phyloP scores from a whole-genome alignment of 225 moss, liverwort and hornwort genomes.

The Rhytidiadelphus loreus region DNA sequence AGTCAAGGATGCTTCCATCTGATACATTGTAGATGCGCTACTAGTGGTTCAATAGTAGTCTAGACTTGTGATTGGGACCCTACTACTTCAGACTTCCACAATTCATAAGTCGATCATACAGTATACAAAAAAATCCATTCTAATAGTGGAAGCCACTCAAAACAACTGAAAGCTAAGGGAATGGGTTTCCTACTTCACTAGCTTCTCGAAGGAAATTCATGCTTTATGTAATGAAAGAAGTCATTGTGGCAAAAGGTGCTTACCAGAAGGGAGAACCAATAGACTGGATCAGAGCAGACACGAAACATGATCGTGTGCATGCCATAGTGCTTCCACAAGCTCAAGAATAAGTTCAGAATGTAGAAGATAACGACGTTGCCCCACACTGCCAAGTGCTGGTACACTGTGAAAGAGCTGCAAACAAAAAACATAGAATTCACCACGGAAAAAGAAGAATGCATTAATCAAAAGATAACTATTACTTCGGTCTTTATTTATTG shows the following conservation, averaged over 20 bases:
- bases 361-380: slow-evolving; percentile 82
- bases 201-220: background rate
- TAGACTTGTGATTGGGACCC: background rate
- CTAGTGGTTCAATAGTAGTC: background rate
- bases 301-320: slow-evolving; percentile 93
- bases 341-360: slow-evolving; percentile 58
- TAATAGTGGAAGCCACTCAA: background rate
- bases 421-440: background rate
- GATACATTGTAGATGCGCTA: background rate
- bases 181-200: background rate
- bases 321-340: slow-evolving; percentile 55
- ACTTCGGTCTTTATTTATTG: background rate
- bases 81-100: background rate
- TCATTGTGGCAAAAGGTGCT: background rate
- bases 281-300: slow-evolving; percentile 72
- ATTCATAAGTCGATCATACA: background rate
- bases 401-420: slow-evolving; percentile 71
- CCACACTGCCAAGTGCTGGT: slow-evolving; percentile 66
- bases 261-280: slow-evolving; percentile 85
- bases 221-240: background rate
- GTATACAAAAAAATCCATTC: background rate
- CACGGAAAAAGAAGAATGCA: background rate
- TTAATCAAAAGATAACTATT: background rate
- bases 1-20: background rate
- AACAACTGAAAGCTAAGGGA: background rate